Conservation (phyloP, 2,329 filamentous ascomycete species). For the Dactylellina leptospora region DNA sequence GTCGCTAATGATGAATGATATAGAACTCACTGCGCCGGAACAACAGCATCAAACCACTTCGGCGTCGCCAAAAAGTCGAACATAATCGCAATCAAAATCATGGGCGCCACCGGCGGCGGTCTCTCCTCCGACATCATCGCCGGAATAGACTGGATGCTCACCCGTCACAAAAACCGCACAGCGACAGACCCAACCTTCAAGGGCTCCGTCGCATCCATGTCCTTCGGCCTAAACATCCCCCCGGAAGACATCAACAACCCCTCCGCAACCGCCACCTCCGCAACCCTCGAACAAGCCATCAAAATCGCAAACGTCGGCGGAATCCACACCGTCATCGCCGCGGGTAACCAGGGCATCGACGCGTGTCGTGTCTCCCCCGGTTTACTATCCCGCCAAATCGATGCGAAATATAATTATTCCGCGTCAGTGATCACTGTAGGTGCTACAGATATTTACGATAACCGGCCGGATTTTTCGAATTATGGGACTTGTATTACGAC, state of each 20-base stretch:
- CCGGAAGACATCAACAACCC: constrained; percentile 47
- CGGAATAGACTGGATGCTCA: constrained; percentile 61
- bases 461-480: constrained; percentile 61
- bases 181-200: constrained; percentile 58
- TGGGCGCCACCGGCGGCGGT: constrained; percentile 60
- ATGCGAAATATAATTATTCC: constrained; percentile 64
- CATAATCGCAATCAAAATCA: constrained; percentile 64
- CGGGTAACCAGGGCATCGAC: constrained; percentile 60
- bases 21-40: constrained; percentile 56
- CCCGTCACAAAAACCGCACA: constrained; percentile 62
- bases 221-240: constrained; percentile 64
- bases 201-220: constrained; percentile 67
- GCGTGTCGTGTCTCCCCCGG: constrained; percentile 58
- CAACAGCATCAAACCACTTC: constrained; percentile 58
- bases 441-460: constrained; percentile 59
- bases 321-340: constrained; percentile 62
- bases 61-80: constrained; percentile 64
- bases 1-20: background rate
- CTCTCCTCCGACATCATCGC: constrained; percentile 61
- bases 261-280: constrained; percentile 22
- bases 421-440: constrained; percentile 61
- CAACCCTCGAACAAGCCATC: constrained; percentile 65
- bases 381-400: constrained; percentile 59
- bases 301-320: constrained; percentile 62
- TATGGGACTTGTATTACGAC: constrained; percentile 66